phyloP scores from a whole-genome alignment of 148 eudicot species.

The Mesembryanthemum crystallinum region DNA sequence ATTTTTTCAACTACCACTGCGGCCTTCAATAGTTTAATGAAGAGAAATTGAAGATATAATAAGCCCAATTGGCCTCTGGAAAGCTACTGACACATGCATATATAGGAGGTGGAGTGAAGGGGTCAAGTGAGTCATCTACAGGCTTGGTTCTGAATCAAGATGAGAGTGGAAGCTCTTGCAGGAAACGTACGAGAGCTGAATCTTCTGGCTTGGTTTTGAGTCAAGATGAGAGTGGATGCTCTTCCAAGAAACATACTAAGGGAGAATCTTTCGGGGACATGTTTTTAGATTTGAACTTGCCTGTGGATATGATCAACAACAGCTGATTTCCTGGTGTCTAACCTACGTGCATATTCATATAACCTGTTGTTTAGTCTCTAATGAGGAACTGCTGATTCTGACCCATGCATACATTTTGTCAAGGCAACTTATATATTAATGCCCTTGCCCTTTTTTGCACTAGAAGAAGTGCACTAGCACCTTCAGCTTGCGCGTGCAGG shows the following conservation, averaged over 20 bases:
- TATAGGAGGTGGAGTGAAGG: slow-evolving; percentile 37
- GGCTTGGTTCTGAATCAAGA: slow-evolving; percentile 33
- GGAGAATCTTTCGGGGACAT: slow-evolving; percentile 31
- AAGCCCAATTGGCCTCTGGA: slow-evolving; percentile 24
- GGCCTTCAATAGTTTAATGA: slow-evolving; percentile 25
- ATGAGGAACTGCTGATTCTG: slow-evolving; percentile 7
- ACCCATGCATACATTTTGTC: slow-evolving; percentile 10
- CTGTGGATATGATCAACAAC: slow-evolving; percentile 35
- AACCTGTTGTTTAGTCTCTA: slow-evolving; percentile 10
- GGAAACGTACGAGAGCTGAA: slow-evolving; percentile 31
- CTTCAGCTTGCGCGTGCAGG: slow-evolving; percentile 16
- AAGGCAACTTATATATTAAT: background rate
- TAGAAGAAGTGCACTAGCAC: slow-evolving; percentile 8
- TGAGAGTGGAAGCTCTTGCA: slow-evolving; percentile 38
- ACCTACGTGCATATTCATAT: background rate
- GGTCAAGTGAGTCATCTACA: slow-evolving; percentile 30
- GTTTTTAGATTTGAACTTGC: slow-evolving; percentile 44
- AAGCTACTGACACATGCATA: slow-evolving; percentile 35
- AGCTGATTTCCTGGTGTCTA: slow-evolving; percentile 16
- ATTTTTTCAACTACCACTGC: slow-evolving; percentile 19
- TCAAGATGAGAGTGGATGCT: slow-evolving; percentile 32
- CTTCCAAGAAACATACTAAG: slow-evolving; percentile 28
- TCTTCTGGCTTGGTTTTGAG: slow-evolving; percentile 32
- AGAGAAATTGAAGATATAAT: slow-evolving; percentile 29
- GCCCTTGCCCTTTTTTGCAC: slow-evolving; percentile 11